Base-by-base conservation (phyloP, 768 basidiomycete species). In the Russula ochroleuca region DNA sequence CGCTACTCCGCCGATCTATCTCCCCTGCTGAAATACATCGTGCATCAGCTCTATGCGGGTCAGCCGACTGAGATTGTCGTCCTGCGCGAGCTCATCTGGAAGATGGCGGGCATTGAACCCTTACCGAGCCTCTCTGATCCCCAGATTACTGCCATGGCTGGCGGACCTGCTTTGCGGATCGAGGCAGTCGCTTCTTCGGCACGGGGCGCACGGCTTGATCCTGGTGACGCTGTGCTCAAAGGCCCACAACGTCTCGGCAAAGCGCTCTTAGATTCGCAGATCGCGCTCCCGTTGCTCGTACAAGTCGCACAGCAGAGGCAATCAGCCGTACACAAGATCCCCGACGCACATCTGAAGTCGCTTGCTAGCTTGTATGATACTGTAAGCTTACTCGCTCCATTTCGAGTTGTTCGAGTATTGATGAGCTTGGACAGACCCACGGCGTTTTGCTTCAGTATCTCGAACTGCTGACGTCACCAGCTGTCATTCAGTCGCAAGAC, bases 101-200 rank as follows among this genome's bases (percentile, higher is more conserved):
- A 93, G 72, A 96, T 98, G 93, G 89, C 94, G 6, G 94, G 91
- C 4, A 92, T 97, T 63, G 89, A 96, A 70, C 92, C 94, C 4
- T 78, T 97, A 56, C 91, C 92, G 0, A 94, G 87, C 72, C 77
- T 98, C 41, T 91, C 94, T 0, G 93, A 97, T 64, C 80, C 86
- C 0, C 95, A 98, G 73, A 85, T 98, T 57, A 74, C 81, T 45
- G 92, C 92, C 6, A 95, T 97, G 86, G 92, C 90, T 7, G 93
- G 95, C 51, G 97, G 97, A 5, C 86, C 90, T 4, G 81, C 84
- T 31, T 81, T 99, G 58, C 85, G 94, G 35, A 86, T 88, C 48
- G 96, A 98, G 77, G 90, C 92, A 2, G 82, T 93, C 14, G 89
- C 91, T n/a, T 91, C 90, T 1, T 70, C 75, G 17, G 83, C 87